These are phyloP conservation scores for Kwoniella shivajii DNA, from an alignment of 1,284 basidiomycete species.

Conservation along the genomic window DNA sequence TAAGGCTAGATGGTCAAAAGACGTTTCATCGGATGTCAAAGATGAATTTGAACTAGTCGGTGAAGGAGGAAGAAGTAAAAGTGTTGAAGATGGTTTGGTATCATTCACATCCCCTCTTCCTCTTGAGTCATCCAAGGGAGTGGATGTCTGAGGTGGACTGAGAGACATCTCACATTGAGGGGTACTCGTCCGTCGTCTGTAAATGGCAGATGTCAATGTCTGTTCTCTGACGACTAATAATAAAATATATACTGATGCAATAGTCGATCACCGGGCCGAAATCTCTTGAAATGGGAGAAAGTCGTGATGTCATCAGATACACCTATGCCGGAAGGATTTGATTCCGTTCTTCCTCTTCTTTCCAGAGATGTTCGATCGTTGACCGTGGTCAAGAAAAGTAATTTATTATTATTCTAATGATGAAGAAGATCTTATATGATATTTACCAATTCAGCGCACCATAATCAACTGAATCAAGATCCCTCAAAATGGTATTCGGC, in stretches of 20 bases:
- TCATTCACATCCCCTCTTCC: too few species aligned
- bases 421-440: too few species aligned
- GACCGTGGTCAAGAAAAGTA: too few species aligned
- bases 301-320: slow-evolving; percentile 6
- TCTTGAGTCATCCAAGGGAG: background rate
- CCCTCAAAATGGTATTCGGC: slow-evolving; percentile 15
- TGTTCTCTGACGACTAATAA: too few species aligned
- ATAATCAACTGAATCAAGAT: background rate
- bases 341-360: background rate
- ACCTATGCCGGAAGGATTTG: background rate
- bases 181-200: too few species aligned
- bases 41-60: slow-evolving; percentile 12
- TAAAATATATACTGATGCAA: too few species aligned
- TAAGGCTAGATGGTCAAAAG: slow-evolving; percentile 16
- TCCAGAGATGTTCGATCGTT: slow-evolving; percentile 1
- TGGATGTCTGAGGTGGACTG: background rate
- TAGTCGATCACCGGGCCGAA: too few species aligned
- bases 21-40: slow-evolving; percentile 16
- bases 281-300: background rate
- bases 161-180: background rate
- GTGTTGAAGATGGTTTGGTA: background rate
- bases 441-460: too few species aligned
- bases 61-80: slow-evolving; percentile 11
- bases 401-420: too few species aligned
- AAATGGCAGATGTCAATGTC: too few species aligned